These are phyloP conservation scores for Quercus suber DNA, from an alignment of 306 rosid species.

Conservation along the genomic window DNA sequence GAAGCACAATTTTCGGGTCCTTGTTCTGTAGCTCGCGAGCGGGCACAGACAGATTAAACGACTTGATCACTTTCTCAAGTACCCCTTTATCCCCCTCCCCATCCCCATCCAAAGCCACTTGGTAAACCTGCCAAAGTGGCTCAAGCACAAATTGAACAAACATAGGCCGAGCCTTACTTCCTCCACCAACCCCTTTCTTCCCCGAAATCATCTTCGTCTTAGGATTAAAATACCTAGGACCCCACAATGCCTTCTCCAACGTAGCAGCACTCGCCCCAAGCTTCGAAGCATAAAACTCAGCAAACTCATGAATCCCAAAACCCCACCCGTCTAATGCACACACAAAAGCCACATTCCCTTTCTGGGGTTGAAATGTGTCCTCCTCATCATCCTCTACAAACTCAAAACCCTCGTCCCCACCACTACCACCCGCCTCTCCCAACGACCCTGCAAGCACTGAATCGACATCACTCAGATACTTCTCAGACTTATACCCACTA, in stretches of 20 bases:
- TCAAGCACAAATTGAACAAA: conserved; percentile 89
- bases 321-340: conserved; percentile 97
- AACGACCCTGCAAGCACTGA: conserved; percentile 55
- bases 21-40: conserved; percentile 70
- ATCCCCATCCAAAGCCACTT: conserved; percentile 51
- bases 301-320: conserved; percentile 63
- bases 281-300: conserved; percentile 63
- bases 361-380: conserved; percentile 81
- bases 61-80: conserved; percentile 60
- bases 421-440: conserved; percentile 20
- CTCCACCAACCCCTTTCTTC: conserved; percentile 54
- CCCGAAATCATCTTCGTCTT: conserved; percentile 78
- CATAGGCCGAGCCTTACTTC: conserved; percentile 68
- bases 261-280: conserved; percentile 64
- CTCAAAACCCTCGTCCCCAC: conserved; percentile 35
- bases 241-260: conserved; percentile 70
- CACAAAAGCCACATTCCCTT: conserved; percentile 78
- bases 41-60: conserved; percentile 59
- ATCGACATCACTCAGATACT: conserved; percentile 75
- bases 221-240: conserved; percentile 56
- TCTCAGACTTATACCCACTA: conserved; percentile 75
- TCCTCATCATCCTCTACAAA: conserved; percentile 69
- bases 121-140: conserved; percentile 78
- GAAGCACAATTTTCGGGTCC: conserved; percentile 73
- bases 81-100: conserved; percentile 52